These are phyloP conservation scores for Flaveria ramosissima DNA, from an alignment of 129 eudicot species.

Conservation along the genomic window DNA sequence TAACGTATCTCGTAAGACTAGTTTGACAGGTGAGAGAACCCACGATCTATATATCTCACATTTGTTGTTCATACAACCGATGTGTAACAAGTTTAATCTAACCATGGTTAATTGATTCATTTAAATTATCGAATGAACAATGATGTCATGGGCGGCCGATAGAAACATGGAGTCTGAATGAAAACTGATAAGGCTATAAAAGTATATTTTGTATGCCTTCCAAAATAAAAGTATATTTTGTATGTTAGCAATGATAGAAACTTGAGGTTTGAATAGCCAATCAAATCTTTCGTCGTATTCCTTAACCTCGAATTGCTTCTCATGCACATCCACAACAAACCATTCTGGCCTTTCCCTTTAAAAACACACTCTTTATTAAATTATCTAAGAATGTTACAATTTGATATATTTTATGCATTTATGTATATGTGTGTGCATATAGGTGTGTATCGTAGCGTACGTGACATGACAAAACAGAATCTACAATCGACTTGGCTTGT, in stretches of 20 bases:
- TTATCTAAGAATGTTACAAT: too few species aligned
- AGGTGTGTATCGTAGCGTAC: too few species aligned
- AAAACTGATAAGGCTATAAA: constrained; percentile 10
- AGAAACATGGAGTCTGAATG: constrained; percentile 24
- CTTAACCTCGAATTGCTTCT: constrained; percentile 24
- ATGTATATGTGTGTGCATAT: too few species aligned
- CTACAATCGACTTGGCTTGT: too few species aligned
- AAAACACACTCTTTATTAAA: too few species aligned
- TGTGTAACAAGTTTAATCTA: not conserved
- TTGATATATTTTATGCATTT: too few species aligned
- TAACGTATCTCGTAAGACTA: too few species aligned
- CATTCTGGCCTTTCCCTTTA: not conserved
- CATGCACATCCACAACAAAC: constrained; percentile 7
- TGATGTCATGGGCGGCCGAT: constrained; percentile 25
- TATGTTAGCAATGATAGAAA: constrained; percentile 24
- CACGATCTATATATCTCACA: too few species aligned
- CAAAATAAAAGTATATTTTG: constrained; percentile 19
- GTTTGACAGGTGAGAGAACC: too few species aligned
- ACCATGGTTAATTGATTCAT: not conserved
- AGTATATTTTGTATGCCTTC: constrained; percentile 14
- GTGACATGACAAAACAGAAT: too few species aligned
- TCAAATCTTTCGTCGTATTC: constrained; percentile 13
- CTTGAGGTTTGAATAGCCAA: constrained; percentile 31
- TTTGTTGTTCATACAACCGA: too few species aligned
- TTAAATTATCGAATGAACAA: not conserved